phyloP scores from a whole-genome alignment of 176 grass and related monocot species.

The Oryza meyeriana region DNA sequence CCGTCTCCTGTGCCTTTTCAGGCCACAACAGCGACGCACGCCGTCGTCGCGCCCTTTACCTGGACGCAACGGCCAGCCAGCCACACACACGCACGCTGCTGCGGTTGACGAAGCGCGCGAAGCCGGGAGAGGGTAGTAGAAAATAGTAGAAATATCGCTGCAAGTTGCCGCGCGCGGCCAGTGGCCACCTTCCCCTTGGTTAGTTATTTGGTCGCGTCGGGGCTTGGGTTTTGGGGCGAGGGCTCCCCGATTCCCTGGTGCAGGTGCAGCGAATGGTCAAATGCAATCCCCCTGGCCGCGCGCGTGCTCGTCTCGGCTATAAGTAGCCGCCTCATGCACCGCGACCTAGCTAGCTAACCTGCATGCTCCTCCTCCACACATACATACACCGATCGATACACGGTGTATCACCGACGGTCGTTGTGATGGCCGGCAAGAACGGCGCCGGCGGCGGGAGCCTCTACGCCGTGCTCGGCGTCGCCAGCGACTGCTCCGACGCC shows the following conservation, averaged over 20 bases:
- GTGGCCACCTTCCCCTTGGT: no score
- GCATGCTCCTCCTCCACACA: neutral
- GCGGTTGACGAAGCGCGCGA: neutral
- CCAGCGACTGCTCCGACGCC: constrained; percentile 66
- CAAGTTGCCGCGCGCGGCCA: neutral
- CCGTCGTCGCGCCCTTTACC: neutral
- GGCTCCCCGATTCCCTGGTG: neutral
- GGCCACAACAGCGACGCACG: neutral
- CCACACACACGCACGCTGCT: neutral
- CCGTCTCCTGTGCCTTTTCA: neutral
- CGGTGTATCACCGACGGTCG: no score
- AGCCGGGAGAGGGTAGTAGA: neutral
- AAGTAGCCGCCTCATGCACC: constrained; percentile 28
- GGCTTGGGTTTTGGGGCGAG: no score
- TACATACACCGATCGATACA: neutral
- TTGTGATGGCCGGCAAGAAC: constrained; percentile 23
- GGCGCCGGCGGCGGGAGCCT: constrained; percentile 26
- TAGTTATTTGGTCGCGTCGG: no score
- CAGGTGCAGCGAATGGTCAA: constrained; percentile 31
- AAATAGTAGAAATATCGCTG: neutral
- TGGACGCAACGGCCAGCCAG: neutral
- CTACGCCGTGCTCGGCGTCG: constrained; percentile 60
- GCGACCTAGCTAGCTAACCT: neutral
- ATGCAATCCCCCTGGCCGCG: neutral
- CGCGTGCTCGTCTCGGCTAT: neutral